Evolutionary conservation across 306 rosid genomes (phyloP).

Genomic region (barrel medic (Medicago truncatula)): MtrunA17r5.0-ANR NC_053045.1:60496501-60497000

Average conservation of each 20-base stretch:
- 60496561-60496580: constrained; percentile 55
- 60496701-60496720: constrained; percentile 98
- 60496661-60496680: constrained; percentile 98
- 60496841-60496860: constrained; percentile 99
- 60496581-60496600: constrained; percentile 32
- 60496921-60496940: constrained; percentile 99
- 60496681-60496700: constrained; percentile 95
- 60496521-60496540: constrained; percentile 96
- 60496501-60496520: constrained; percentile 93
- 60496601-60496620: constrained; percentile 6
- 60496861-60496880: constrained; percentile 92
- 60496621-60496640: constrained; percentile 1
- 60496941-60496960: constrained; percentile 91
- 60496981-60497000: constrained; percentile 90
- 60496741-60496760: constrained; percentile 93
- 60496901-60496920: constrained; percentile 95
- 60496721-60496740: constrained; percentile 87
- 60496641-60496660: constrained; percentile 48
- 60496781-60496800: background rate
- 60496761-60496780: background rate
- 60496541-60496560: constrained; percentile 91
- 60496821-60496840: constrained; percentile 15
- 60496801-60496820: background rate
- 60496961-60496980: constrained; percentile 96
- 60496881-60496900: constrained; percentile 93